Base-by-base conservation (phyloP, 2,329 filamentous ascomycete genomes). In the Hymenoscyphus salicellus region DNA sequence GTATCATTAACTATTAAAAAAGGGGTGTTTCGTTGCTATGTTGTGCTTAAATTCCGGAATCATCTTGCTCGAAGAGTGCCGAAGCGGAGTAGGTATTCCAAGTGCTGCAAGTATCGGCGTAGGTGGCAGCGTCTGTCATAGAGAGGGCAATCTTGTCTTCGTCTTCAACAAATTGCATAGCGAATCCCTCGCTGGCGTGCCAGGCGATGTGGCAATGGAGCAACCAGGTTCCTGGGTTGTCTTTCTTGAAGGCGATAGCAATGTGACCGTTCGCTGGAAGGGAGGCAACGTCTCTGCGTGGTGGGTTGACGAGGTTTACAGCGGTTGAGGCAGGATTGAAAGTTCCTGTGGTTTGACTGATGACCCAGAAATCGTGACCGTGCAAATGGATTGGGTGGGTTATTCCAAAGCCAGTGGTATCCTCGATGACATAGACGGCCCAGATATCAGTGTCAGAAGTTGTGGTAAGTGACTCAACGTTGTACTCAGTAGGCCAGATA, bases 121-220 rank as follows among this genome's bases (percentile, higher is more conserved):
- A 70, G 26, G 23, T 58, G 5, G 3, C 52, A 1, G 58, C 58
- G 5, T 57, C 49, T 1, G 66, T 61, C 62, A 74, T 68, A 0
- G 62, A 58, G 2, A 65, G 55, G 0, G 63, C 62, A 28, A 74
- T 74, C n/a, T 68, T 33, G 32, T 49, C 61, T 61, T 72, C 65
- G n/a, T 63, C 36, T 61, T 79, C 80, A 5, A 86, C 74, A 65
- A 86, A 82, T 70, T 84, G 81, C 36, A 81, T 69, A 11, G 84
- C 77, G 58, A 86, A 78, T 4, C 84, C 84, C 8, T 79, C 79
- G 0, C 81, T 82, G 1, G 81, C 79, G 71, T 87, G 84, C 84
- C 84, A 87, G 0, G 74, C 75, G 60, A 78, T 75, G 61, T 78
- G 76, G 68, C 76, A 78, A 65, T 78, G 76, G 23, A 75, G 49